phyloP scores from a whole-genome alignment of 2,329 filamentous ascomycete species.

The Ascochyta koolunga region DNA sequence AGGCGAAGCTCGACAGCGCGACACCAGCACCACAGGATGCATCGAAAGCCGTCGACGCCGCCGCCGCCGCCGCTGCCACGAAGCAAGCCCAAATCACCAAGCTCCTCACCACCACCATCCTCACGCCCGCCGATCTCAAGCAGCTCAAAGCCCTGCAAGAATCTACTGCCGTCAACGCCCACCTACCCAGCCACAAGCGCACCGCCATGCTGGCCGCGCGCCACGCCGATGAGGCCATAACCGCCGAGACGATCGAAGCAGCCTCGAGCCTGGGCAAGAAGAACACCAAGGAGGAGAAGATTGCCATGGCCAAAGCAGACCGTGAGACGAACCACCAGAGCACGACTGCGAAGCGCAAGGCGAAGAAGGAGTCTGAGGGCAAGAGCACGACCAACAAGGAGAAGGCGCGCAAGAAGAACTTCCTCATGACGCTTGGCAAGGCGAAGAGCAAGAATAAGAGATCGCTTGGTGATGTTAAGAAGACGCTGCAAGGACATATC shows the following conservation, averaged over 20 bases:
- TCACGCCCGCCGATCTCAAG: conserved; percentile 93
- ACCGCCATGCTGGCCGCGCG: conserved; percentile 54
- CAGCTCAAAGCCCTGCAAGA: conserved; percentile 89
- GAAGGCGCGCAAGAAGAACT: conserved; percentile 97
- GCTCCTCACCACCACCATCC: conserved; percentile 89
- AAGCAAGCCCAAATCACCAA: conserved; percentile 53
- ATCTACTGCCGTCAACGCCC: conserved; percentile 71
- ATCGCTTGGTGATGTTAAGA: conserved; percentile 84
- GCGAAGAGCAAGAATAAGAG: conserved; percentile 95
- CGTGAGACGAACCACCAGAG: conserved; percentile 85
- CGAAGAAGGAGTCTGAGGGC: conserved; percentile 85
- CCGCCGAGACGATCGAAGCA: conserved; percentile 89
- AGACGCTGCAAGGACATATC: conserved; percentile 79
- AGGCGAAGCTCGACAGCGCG: conserved; percentile 60
- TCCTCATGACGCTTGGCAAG: conserved; percentile 97
- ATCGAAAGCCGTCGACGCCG: conserved; percentile 44
- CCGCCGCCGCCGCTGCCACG: conserved; percentile 20
- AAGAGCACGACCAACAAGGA: conserved; percentile 98
- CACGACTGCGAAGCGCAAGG: conserved; percentile 80
- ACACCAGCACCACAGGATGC: conserved; percentile 43
- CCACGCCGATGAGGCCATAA: conserved; percentile 86
- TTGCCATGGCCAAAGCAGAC: conserved; percentile 81
- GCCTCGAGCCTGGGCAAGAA: conserved; percentile 79
- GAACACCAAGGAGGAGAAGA: conserved; percentile 85
- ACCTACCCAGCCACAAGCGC: conserved; percentile 55